Conservation (phyloP, 2,329 filamentous ascomycete genomes). For the Beauveria sp. region DNA sequence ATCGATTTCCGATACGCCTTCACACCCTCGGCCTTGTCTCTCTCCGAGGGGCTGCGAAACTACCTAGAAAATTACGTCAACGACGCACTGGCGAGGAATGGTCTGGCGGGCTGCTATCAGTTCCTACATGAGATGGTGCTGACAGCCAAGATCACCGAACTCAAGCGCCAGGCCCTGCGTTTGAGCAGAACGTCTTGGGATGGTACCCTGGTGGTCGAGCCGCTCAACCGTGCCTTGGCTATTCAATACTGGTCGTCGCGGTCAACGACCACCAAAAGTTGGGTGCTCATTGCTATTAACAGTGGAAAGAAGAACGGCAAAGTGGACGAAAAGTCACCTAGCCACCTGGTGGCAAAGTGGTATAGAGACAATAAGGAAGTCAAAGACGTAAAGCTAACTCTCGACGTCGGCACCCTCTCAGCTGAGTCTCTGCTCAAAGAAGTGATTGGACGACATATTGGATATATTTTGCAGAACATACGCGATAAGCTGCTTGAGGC, state of each 20-base stretch:
- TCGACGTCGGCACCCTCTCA: conserved; percentile 62
- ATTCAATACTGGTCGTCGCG: conserved; percentile 85
- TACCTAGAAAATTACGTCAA: conserved; percentile 69
- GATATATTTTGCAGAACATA: conserved; percentile 61
- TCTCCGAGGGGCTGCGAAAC: conserved; percentile 56
- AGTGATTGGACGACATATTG: conserved; percentile 68
- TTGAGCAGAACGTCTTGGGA: conserved; percentile 68
- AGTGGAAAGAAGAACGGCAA: conserved; percentile 46
- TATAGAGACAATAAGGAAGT: conserved; percentile 75
- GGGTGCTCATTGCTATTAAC: conserved; percentile 79
- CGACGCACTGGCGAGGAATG: conserved; percentile 57
- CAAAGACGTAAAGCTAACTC: conserved; percentile 54
- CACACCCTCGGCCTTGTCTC: conserved; percentile 52
- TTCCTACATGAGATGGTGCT: conserved; percentile 82
- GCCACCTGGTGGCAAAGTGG: conserved; percentile 64
- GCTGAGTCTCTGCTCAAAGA: conserved; percentile 65
- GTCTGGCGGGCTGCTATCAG: conserved; percentile 73
- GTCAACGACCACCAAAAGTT: conserved; percentile 57
- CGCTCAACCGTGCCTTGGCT: conserved; percentile 71
- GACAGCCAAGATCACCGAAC: conserved; percentile 81
- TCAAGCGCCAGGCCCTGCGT: conserved; percentile 67
- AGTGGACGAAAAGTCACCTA: conserved; percentile 37
- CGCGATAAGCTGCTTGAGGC: conserved; percentile 51
- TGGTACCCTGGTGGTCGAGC: conserved; percentile 67
- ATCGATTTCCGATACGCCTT: conserved; percentile 86